Base-by-base conservation (phyloP, 805 yeast species). In the Wickerhamiella brachini region DNA sequence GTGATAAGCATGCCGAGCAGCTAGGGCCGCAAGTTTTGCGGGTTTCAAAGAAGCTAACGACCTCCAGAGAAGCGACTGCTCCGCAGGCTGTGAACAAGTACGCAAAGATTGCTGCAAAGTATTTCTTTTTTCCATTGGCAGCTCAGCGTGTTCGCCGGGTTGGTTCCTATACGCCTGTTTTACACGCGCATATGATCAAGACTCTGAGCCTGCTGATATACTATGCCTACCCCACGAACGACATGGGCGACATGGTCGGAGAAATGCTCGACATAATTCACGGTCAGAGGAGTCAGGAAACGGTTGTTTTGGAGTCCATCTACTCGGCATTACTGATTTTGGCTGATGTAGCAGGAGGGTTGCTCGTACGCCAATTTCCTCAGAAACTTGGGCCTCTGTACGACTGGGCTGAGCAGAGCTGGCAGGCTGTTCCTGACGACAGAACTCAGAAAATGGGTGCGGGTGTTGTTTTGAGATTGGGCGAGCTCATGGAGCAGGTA, bases 141-240 rank as follows among this genome's bases (percentile, higher is more conserved):
- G 69, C 72, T 6, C 57, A 1, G 47, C 45, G 41, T 53, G 54
- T 12, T 52, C 53, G 23, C 38, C 49, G 53, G 15, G 46, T 47
- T 3, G 55, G 57, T 13, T 49, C 53, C 31, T 59, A 58, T 37
- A 56, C 60, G 15, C 49, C 56, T 1, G 57, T 81, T 1, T 63
- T 83, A 20, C 68, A 71, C 37, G 71, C 78, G 0, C 89, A 83
- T 60, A 82, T 72, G 62, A 57, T 83, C 45, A 73, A 76, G 50
- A 79, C 85, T 0, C 59, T 83, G 50, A 71, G 78, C 0, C 59
- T 83, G n/a, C 57, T 83, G 2, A 61, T 81, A 20, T 78, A 77
- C 49, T 68, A 79, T 48, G 78, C 83, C 0, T 74, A 77, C 53
- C 87, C 86, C 0, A 66, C 78, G 0, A 55, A 66, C 1, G 74